These are phyloP conservation scores for Amoebophrya sp. DNA, from an alignment of 169 alveolate species.

Conservation along the genomic window DNA sequence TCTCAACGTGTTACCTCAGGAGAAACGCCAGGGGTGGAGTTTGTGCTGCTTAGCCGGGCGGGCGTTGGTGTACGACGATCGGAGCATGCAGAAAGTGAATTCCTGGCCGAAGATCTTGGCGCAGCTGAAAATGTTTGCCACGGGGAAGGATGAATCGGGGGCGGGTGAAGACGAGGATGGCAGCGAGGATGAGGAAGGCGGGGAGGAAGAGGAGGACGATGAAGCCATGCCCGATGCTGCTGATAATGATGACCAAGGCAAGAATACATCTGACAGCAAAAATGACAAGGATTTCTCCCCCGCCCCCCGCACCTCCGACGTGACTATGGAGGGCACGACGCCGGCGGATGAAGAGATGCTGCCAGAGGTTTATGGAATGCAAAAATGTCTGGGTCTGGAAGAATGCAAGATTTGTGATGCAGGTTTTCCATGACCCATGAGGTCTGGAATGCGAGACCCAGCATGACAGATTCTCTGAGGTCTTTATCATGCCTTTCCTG, in stretches of 20 bases:
- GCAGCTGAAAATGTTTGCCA: background rate
- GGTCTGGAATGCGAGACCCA: too few relatives aligned
- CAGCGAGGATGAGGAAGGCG: background rate
- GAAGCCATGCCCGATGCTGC: background rate
- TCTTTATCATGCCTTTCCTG: too few relatives aligned
- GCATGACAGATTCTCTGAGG: too few relatives aligned
- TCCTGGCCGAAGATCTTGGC: background rate
- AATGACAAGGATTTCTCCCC: too few relatives aligned
- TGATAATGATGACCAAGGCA: background rate
- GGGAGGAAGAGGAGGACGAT: background rate
- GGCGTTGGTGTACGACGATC: background rate
- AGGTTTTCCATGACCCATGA: too few relatives aligned
- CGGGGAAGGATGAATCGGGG: background rate
- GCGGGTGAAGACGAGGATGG: background rate
- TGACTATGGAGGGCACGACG: too few relatives aligned
- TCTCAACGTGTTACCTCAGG: background rate
- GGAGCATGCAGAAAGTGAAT: background rate
- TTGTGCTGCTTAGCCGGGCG: background rate
- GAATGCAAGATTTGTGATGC: too few relatives aligned
- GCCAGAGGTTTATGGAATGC: too few relatives aligned
- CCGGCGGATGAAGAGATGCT: too few relatives aligned
- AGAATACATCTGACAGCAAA: too few relatives aligned
- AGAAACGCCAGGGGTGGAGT: background rate
- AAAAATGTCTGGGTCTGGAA: too few relatives aligned
- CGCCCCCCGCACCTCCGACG: too few relatives aligned